These are phyloP conservation scores for Lablab purpureus DNA, from an alignment of 306 rosid species.

Conservation along the genomic window DNA sequence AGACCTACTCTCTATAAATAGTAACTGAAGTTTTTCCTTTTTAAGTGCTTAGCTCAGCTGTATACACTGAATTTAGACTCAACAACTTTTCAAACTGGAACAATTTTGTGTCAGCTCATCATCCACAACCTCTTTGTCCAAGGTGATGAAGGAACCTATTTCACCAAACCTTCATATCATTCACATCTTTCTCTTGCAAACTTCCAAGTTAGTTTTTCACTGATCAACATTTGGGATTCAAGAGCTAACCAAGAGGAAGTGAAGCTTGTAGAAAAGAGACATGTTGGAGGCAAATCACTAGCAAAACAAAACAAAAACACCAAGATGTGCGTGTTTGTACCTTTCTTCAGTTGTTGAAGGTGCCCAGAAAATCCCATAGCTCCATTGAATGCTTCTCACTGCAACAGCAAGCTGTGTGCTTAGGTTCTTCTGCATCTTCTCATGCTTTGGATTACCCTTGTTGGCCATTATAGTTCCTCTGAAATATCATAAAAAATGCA, in stretches of 20 bases:
- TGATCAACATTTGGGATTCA: neutral
- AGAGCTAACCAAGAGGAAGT: constrained; percentile 7
- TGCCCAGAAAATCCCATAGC: constrained; percentile 92
- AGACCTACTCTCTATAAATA: too few relatives aligned
- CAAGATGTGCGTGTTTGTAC: constrained; percentile 38
- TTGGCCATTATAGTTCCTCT: constrained; percentile 51
- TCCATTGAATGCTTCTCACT: constrained; percentile 87
- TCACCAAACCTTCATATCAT: neutral
- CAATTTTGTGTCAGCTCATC: neutral
- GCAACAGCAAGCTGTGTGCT: constrained; percentile 79
- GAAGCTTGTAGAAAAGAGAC: neutral
- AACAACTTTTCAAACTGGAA: neutral
- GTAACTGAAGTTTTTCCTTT: neutral
- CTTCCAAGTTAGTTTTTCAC: neutral
- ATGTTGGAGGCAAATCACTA: neutral
- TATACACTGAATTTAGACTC: neutral
- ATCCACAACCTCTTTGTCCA: too few relatives aligned
- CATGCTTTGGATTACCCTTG: constrained; percentile 55
- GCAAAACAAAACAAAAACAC: neutral
- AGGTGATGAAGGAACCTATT: too few relatives aligned
- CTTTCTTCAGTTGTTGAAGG: constrained; percentile 69
- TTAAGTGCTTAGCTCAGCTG: too few relatives aligned
- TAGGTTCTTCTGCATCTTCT: constrained; percentile 55
- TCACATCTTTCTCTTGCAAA: neutral
- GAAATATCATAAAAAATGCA: constrained; percentile 19